A percentile compares a stretch with the other conserved stretches of the same genome.
Evolutionary conservation across 345 rosid species (phyloP).

Genomic region (Rhodomyrtus tomentosa): DNA sequence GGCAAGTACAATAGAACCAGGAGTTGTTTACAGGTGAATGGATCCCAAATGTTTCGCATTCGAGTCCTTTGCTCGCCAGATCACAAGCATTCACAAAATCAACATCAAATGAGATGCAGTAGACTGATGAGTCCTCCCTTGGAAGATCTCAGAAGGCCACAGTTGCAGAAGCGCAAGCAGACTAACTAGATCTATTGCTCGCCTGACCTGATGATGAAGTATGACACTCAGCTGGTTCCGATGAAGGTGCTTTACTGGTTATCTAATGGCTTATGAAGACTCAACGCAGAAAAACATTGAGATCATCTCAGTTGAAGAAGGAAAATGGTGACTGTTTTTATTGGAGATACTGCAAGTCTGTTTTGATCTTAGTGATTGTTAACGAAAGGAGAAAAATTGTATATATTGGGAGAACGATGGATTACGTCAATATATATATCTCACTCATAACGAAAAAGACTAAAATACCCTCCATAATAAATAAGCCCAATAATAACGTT

Average conservation of each 20-base stretch:
- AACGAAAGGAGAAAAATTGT: no score
- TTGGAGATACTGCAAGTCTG: neutral
- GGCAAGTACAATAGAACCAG: constrained; percentile 36
- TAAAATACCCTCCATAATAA: no score
- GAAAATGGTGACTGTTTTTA: neutral
- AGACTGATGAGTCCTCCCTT: neutral
- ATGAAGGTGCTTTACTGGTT: neutral
- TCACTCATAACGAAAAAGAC: no score
- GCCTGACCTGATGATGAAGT: neutral
- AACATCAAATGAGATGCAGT: neutral
- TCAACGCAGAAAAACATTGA: neutral
- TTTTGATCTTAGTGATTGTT: neutral
- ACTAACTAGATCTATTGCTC: neutral
- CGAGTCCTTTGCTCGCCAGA: constrained; percentile 50
- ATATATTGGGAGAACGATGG: no score
- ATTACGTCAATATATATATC: no score
- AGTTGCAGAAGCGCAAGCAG: neutral
- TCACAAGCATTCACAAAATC: neutral
- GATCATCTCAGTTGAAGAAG: neutral
- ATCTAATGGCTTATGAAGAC: neutral
- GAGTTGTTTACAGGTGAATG: constrained; percentile 30
- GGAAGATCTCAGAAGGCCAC: neutral
- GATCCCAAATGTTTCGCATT: constrained; percentile 63
- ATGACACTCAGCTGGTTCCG: neutral
- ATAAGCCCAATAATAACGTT: no score